These are phyloP conservation scores for Achaetomium macrosporum DNA, from an alignment of 2,329 filamentous ascomycete genomes.

Conservation along the genomic window DNA sequence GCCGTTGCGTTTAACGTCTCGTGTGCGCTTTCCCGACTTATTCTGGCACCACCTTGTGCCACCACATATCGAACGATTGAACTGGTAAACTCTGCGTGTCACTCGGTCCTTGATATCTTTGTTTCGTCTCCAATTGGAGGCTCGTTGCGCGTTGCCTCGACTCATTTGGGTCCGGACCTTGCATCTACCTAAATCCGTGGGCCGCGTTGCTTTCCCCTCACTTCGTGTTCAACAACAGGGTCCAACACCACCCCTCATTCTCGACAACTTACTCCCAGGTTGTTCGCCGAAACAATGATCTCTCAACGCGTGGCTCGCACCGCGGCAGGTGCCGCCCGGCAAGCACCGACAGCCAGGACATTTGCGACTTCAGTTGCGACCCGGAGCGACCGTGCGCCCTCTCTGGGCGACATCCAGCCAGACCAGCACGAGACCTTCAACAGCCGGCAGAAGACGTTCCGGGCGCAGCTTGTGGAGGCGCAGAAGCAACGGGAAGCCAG, in stretches of 20 bases:
- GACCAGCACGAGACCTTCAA: conserved; percentile 71
- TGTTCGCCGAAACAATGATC: conserved; percentile 37
- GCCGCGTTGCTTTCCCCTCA: conserved; percentile 6
- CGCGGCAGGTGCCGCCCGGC: conserved; percentile 23
- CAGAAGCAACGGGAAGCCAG: conserved; percentile 83
- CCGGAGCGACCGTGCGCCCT: conserved; percentile 53
- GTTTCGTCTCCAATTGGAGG: conserved; percentile 1
- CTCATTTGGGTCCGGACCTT: neutral
- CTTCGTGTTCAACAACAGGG: conserved; percentile 4
- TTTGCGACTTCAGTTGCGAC: conserved; percentile 49
- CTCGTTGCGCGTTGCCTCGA: conserved; percentile 1
- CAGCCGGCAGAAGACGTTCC: conserved; percentile 77
- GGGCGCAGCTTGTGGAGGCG: conserved; percentile 70
- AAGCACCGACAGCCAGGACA: conserved; percentile 37
- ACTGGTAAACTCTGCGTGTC: neutral
- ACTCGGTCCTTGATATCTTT: neutral
- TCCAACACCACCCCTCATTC: neutral
- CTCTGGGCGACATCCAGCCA: conserved; percentile 75
- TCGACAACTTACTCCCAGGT: conserved; percentile 9
- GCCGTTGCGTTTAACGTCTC: conserved; percentile 8
- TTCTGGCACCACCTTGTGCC: neutral
- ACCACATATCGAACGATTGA: conserved; percentile 5
- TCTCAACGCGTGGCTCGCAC: conserved; percentile 47
- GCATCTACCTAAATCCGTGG: neutral
- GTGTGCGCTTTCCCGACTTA: neutral